Conservation (phyloP, 129 eudicot genomes). For the Lactuca sativa region DNA sequence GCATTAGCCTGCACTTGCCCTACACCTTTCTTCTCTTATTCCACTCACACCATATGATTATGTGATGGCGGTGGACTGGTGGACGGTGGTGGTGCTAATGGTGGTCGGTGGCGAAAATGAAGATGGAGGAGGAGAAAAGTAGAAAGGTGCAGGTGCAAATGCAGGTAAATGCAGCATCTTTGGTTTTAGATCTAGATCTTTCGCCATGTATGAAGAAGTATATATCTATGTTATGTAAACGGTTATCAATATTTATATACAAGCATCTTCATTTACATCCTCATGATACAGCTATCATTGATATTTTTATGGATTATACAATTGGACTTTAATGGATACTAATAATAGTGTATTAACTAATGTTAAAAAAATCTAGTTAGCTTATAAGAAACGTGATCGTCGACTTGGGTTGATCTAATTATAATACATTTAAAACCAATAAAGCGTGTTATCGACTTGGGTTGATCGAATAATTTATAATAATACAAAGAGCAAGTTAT, state of each 20-base stretch:
- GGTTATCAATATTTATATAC: neutral
- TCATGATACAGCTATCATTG: too few species aligned
- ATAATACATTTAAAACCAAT: too few species aligned
- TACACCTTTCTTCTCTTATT: conserved; percentile 17
- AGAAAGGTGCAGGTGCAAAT: conserved; percentile 28
- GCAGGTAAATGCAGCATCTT: conserved; percentile 15
- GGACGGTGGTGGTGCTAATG: neutral
- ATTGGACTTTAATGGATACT: too few species aligned
- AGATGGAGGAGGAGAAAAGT: neutral
- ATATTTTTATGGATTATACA: too few species aligned
- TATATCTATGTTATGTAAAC: neutral
- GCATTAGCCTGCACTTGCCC: conserved; percentile 22
- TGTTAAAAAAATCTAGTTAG: too few species aligned
- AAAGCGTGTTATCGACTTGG: too few species aligned
- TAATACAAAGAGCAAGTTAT: too few species aligned
- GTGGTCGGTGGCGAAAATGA: neutral
- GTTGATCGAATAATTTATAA: too few species aligned
- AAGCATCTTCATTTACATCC: too few species aligned
- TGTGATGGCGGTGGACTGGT: conserved; percentile 3
- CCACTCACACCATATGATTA: neutral
- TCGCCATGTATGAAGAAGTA: neutral
- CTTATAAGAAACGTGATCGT: too few species aligned
- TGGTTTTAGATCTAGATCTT: neutral
- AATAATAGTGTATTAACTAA: too few species aligned
- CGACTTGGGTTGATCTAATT: too few species aligned